A percentile compares a stretch with the other conserved stretches of the same genome.
These are phyloP conservation scores for Globisporangium paddicum DNA, from an alignment of 352 stramenopile genomes.

Conservation along the genomic window DNA sequence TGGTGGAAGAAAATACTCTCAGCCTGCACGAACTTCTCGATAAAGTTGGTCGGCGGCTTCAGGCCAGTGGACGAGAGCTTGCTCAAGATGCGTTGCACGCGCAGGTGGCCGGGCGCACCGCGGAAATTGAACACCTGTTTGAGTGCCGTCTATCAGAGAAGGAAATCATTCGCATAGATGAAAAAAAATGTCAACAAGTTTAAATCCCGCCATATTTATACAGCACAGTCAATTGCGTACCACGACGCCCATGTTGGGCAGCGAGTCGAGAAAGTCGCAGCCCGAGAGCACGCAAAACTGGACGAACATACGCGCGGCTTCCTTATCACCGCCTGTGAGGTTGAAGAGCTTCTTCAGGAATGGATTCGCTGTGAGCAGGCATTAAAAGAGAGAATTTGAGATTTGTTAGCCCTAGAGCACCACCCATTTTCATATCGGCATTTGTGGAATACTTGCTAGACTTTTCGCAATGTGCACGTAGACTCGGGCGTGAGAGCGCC, in stretches of 20 bases:
- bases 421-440: not conserved
- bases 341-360: constrained; percentile 65
- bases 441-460: constrained; percentile 20
- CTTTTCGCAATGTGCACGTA: constrained; percentile 37
- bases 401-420: not conserved
- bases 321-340: constrained; percentile 51
- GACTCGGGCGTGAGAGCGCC: constrained; percentile 48
- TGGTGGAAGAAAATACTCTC: constrained; percentile 82
- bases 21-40: constrained; percentile 47
- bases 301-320: constrained; percentile 73
- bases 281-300: constrained; percentile 68
- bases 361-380: constrained; percentile 21
- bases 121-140: constrained; percentile 77
- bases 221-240: constrained; percentile 25
- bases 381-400: too few species aligned
- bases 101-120: constrained; percentile 43
- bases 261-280: constrained; percentile 72
- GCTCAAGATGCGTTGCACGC: constrained; percentile 54
- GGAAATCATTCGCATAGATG: not conserved
- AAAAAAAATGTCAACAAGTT: too few species aligned
- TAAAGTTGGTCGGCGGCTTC: constrained; percentile 46
- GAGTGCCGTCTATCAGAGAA: constrained; percentile 46
- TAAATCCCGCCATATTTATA: not conserved
- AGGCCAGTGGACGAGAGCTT: constrained; percentile 48
- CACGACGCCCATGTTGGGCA: constrained; percentile 71